Evolutionary conservation across 2,329 filamentous ascomycete genomes (phyloP), one percentile per base, ranked within the genome.

Genomic region (Hypoxylon sp.): DNA sequence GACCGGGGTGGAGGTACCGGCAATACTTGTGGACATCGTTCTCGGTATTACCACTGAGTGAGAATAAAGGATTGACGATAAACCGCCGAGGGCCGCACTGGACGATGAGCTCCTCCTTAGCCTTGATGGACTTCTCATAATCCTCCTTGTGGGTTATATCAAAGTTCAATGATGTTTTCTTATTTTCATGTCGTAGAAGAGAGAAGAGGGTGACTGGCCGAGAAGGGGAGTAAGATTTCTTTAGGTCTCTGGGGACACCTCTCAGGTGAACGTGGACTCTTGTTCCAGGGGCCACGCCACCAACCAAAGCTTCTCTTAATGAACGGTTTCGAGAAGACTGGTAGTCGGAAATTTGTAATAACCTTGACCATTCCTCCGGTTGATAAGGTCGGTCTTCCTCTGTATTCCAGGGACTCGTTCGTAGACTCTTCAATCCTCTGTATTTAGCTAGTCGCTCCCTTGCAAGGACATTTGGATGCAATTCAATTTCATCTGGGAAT

Each of bases 21-120:
- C 93, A 92, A 81, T 94, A 98, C 80, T 99, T 99, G 87, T 98
- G 94, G 13, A 99, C 94, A 77, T 99, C 92, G 82, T 98, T 98
- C 52, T 93, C 93, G 0, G 95, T 98, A 77, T 91, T 93, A 62
- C 94, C 95, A n/a, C 88, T 86, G 77, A 93, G 89, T 0, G 94
- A 98, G 84, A 95, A 98, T 50, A 98, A 85, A 10, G 96, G 96
- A 76, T 96, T 95, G 81, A 98, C 89, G 65, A 94, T 83, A 76
- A 98, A 90, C 55, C 96, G 89, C 56, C 96, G 91, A 10, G 95
- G 90, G 21, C 96, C 96, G 77, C 93, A 97, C 81, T 98, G 96
- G 61, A 97, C 87, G 68, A 99, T 91, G 68, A 99, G 84, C 78
- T 97, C 92, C 74, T 96, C 92, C 85, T 99, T 99, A 29, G 94